Base-by-base conservation (phyloP, 2,329 filamentous ascomycete species). In the Emergomyces africanus region DNA sequence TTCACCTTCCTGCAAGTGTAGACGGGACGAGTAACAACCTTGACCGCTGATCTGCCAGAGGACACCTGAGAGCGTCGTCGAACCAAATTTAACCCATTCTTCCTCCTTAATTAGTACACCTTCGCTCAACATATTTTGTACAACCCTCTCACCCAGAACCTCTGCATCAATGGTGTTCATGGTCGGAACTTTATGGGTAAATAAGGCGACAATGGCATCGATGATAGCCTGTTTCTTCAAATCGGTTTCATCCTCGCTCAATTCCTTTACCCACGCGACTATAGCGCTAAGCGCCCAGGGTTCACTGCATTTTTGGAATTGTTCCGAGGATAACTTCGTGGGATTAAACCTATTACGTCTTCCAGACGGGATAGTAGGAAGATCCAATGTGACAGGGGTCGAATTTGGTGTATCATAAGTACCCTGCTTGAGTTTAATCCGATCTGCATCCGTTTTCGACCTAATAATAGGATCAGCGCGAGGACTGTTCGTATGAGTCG, bases 141-240 rank as follows among this genome's bases (percentile, higher is more conserved):
- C 85, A 0, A 96, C 88, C 46, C 83, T 84, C 60, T 83, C 82
- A 62, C 89, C 89, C 57, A 99, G 78, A 0, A 86, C 87, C 71
- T 99, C 94, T 0, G 94, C 94, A 77, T 99, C 95, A 5, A 92
- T 91, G 48, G 94, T 92, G 66, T 99, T 97, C 90, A 99, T 96
- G 0, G 90, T 99, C 0, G 94, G 91, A 0, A 99, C 90, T 72
- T 96, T 97, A 74, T 89, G 83, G 1, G 89, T 95, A 71, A 99
- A 97, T 6, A 99, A 78, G 35, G 86, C 88, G 48, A 96, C 85
- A 48, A 99, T 79, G 2, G 89, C 91, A 65, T 97, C 91, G 60
- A 90, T 86, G 57, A 99, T 85, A 1, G 88, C 86, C 68, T 90
- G 88, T 68, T 88, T 83, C 69, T 88, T 90, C 53, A 99, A 76